These are phyloP conservation scores for Xylariales sp. DNA, from an alignment of 2,329 filamentous ascomycete genomes.

Conservation along the genomic window DNA sequence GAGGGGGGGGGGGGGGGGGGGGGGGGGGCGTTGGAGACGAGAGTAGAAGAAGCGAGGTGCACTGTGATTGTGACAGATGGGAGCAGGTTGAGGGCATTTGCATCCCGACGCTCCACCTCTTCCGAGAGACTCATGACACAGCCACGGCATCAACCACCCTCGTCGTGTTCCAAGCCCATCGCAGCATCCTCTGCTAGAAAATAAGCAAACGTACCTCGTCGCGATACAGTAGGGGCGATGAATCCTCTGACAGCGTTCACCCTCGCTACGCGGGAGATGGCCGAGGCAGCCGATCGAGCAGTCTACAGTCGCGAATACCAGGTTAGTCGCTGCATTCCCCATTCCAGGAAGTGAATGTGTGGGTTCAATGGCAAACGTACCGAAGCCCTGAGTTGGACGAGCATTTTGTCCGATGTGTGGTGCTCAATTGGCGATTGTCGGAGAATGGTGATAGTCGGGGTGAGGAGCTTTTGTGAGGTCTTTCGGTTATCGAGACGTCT, in stretches of 20 bases:
- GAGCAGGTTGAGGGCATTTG: background rate
- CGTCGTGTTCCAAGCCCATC: no score
- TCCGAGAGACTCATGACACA: no score
- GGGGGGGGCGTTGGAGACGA: background rate
- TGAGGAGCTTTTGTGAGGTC: slow-evolving; percentile 7
- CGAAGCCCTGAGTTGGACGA: slow-evolving; percentile 51
- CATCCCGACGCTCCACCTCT: slow-evolving; percentile 3
- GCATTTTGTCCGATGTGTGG: slow-evolving; percentile 45
- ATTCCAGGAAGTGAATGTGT: slow-evolving; percentile 6
- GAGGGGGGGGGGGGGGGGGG: background rate
- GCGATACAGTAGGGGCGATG: slow-evolving; percentile 56
- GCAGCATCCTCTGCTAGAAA: no score
- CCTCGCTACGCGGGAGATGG: slow-evolving; percentile 45
- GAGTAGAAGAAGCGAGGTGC: slow-evolving; percentile 3
- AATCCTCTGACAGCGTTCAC: slow-evolving; percentile 48
- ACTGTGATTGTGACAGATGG: background rate
- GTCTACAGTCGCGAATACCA: slow-evolving; percentile 31
- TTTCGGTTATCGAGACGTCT: slow-evolving; percentile 8
- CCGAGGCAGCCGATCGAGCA: slow-evolving; percentile 45
- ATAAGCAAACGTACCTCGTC: slow-evolving; percentile 49
- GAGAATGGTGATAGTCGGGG: slow-evolving; percentile 14
- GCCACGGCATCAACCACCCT: no score
- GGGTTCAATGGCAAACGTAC: slow-evolving; percentile 38
- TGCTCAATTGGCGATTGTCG: slow-evolving; percentile 41
- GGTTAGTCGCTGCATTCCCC: no score